These are phyloP conservation scores for Thelonectria olida DNA, from an alignment of 2,329 filamentous ascomycete genomes.

Conservation along the genomic window DNA sequence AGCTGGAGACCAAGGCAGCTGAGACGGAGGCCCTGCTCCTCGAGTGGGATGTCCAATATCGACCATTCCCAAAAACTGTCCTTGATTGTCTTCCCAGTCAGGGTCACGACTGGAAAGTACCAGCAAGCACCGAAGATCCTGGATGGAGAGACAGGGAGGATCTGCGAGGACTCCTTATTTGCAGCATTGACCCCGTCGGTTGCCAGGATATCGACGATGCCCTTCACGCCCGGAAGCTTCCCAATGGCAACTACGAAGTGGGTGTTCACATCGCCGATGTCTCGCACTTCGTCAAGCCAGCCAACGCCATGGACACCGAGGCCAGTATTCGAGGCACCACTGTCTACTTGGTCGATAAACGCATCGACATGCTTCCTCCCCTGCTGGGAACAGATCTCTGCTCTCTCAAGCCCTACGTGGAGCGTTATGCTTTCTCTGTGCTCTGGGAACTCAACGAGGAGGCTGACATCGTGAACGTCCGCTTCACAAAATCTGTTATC, in stretches of 20 bases:
- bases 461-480: constrained; percentile 84
- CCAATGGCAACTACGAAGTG: constrained; percentile 95
- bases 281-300: constrained; percentile 98
- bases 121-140: constrained; percentile 78
- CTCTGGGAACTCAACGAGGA: constrained; percentile 89
- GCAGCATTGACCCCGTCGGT: constrained; percentile 95
- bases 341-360: constrained; percentile 97
- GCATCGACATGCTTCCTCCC: constrained; percentile 98
- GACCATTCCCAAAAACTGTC: constrained; percentile 95
- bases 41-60: constrained; percentile 97
- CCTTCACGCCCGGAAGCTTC: constrained; percentile 82
- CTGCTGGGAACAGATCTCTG: constrained; percentile 95
- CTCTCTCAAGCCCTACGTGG: constrained; percentile 97
- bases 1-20: constrained; percentile 95
- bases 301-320: constrained; percentile 96
- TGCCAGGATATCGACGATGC: constrained; percentile 99
- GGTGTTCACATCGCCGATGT: constrained; percentile 99
- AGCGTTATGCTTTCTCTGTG: constrained; percentile 87
- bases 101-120: constrained; percentile 94
- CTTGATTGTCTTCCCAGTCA: constrained; percentile 91
- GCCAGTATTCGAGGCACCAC: constrained; percentile 94
- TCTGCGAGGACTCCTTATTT: constrained; percentile 85
- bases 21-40: constrained; percentile 94
- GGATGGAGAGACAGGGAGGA: constrained; percentile 90
- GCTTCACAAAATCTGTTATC: constrained; percentile 98